Conservation (phyloP, 371 early-diverging fungal species). For the Mortierella sp. region DNA sequence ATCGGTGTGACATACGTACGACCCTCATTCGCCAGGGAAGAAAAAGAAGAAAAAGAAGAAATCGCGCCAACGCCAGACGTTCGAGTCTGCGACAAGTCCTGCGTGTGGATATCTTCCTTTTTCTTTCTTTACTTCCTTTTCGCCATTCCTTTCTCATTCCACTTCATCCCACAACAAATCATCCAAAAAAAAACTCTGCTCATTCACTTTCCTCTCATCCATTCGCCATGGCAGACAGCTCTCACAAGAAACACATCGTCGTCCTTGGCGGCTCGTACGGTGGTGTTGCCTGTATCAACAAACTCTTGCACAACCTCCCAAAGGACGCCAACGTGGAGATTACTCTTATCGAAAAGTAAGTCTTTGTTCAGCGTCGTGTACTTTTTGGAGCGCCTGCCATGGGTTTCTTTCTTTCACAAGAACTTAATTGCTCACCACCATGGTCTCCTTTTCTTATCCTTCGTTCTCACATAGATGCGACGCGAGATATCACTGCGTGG, state of each 20-base stretch:
- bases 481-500: conserved; percentile 63
- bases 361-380: not conserved
- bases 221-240: not conserved
- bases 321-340: conserved; percentile 54
- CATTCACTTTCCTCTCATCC: not conserved
- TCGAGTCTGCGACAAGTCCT: too few species aligned
- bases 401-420: not conserved
- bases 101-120: not conserved
- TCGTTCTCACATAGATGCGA: conserved; percentile 46
- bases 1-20: too few species aligned
- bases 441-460: not conserved
- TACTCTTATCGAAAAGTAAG: conserved; percentile 66
- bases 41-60: not conserved
- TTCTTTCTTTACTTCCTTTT: not conserved
- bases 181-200: too few species aligned
- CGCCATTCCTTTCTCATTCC: not conserved
- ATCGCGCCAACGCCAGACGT: not conserved
- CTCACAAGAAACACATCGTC: conserved; percentile 43
- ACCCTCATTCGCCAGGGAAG: too few species aligned
- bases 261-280: conserved; percentile 67
- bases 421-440: not conserved
- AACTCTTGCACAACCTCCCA: conserved; percentile 54
- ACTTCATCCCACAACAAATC: not conserved
- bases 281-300: conserved; percentile 62
- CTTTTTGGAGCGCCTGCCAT: too few species aligned